Evolutionary conservation across 78 protist species (phyloP), one percentile per base, ranked within the genome.

Genomic region (Dictyostelium brefeldianum): DNA sequence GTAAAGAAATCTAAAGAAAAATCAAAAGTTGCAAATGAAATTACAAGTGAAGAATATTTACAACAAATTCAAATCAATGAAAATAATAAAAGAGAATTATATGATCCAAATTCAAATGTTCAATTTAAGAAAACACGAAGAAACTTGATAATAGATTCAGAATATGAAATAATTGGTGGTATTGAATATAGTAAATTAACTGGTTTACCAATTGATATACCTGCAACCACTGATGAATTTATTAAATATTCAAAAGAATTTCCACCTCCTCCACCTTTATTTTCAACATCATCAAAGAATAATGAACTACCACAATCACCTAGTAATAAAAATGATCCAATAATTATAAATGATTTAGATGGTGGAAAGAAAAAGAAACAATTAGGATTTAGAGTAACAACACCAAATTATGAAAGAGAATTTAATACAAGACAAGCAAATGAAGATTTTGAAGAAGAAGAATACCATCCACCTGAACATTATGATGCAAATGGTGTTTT

Each of bases 401-500:
- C 43, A 3, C 43, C 43, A 36, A 2, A 36, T 3, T 36, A 8
- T 12, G 56, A 12, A 14, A 51, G 4, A 51, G 56, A 51, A 14
- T 51, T 27, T 14, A 10, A 14, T 0, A 17, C 3, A 0, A 25
- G 29, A 67, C 10, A 17, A 67, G 14, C 29, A 29, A 69, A 36
- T 31, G 50, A 31, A 41, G 57, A 71, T 71, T 71, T 18, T 18
- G 54, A 43, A 29, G 57, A 43, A 43, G 22, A 15, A 15, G 57
- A 43, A 43, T 8, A 71, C 10, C 79, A 71, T 71, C 22, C 50
- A 43, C 79, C 79, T n/a, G 25, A 48, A 41, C 79, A 71, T 29
- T 71, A 71, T n/a, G 79, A 71, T 71, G 53, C 25, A 7, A 43
- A 43, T 71, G 79, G 79, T n/a, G 11, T 41, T 3, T 10, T 71